These are phyloP conservation scores for Trichoderma atroviride DNA, from an alignment of 2,329 filamentous ascomycete species.

Conservation along the genomic window DNA sequence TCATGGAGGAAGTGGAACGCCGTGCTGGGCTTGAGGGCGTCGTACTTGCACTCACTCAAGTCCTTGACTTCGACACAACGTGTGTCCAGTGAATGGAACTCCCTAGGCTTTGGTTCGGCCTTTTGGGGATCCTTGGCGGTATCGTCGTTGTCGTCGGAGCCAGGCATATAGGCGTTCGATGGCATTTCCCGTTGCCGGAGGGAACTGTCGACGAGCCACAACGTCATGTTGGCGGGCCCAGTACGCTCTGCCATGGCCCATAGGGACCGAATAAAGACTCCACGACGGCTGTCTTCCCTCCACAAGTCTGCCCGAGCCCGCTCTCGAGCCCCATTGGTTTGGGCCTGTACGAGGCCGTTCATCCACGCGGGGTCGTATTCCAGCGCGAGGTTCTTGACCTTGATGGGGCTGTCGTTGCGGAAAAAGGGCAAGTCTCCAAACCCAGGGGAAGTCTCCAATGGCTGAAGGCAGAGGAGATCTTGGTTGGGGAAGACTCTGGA, in stretches of 20 bases:
- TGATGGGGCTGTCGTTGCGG: neutral
- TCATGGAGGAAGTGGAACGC: constrained; percentile 7
- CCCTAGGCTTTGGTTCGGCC: neutral
- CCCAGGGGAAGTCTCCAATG: neutral
- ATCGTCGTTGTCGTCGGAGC: neutral
- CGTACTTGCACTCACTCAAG: neutral
- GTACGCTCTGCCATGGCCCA: neutral
- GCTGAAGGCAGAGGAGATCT: constrained; percentile 8
- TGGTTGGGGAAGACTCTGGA: neutral
- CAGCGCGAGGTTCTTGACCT: neutral
- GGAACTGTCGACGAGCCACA: constrained; percentile 14
- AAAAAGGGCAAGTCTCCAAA: neutral
- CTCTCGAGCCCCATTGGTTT: neutral
- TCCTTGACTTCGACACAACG: neutral
- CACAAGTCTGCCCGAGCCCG: neutral
- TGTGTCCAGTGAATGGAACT: neutral
- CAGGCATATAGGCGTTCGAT: neutral
- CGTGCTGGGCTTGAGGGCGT: neutral
- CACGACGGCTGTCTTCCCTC: neutral
- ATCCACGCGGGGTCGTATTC: constrained; percentile 10
- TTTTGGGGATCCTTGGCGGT: too few relatives aligned
- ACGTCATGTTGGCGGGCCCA: neutral
- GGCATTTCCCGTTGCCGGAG: neutral
- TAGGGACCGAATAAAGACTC: constrained; percentile 6
- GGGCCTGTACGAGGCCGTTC: too few relatives aligned